Evolutionary conservation across 331 rosid genomes (phyloP).

Genomic region (Malus hybrid): DNA sequence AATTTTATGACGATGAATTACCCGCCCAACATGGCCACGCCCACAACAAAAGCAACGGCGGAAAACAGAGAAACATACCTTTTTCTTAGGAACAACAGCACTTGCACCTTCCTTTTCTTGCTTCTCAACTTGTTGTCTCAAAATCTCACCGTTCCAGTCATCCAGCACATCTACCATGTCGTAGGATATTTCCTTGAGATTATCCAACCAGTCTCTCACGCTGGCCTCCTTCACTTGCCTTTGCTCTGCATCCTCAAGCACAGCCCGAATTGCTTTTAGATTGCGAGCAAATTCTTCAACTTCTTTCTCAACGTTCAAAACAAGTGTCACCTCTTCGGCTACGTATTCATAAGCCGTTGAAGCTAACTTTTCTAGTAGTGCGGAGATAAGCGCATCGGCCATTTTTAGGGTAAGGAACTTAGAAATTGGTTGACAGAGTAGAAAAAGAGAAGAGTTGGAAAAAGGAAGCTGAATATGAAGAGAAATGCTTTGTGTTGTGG

Average conservation of each 20-base stretch:
- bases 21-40: neutral
- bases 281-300: neutral
- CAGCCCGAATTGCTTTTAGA: neutral
- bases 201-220: neutral
- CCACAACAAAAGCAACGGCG: neutral
- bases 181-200: too few relatives aligned
- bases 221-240: neutral
- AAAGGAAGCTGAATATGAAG: too few relatives aligned
- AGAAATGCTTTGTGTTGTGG: too few relatives aligned
- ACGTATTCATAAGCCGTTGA: neutral
- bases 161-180: neutral
- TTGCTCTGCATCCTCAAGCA: neutral
- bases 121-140: neutral
- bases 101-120: neutral
- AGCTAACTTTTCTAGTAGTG: neutral
- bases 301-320: neutral
- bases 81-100: neutral
- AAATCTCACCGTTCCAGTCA: constrained; percentile 1
- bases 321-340: neutral
- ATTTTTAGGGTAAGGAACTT: neutral
- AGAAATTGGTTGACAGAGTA: too few relatives aligned
- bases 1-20: neutral
- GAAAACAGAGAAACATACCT: neutral
- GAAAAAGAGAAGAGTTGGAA: too few relatives aligned
- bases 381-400: neutral